A percentile compares a stretch with the other conserved stretches of the same genome.
Evolutionary conservation across 2,329 filamentous ascomycete genomes (phyloP).

Genomic region (Microsporum canis): DNA sequence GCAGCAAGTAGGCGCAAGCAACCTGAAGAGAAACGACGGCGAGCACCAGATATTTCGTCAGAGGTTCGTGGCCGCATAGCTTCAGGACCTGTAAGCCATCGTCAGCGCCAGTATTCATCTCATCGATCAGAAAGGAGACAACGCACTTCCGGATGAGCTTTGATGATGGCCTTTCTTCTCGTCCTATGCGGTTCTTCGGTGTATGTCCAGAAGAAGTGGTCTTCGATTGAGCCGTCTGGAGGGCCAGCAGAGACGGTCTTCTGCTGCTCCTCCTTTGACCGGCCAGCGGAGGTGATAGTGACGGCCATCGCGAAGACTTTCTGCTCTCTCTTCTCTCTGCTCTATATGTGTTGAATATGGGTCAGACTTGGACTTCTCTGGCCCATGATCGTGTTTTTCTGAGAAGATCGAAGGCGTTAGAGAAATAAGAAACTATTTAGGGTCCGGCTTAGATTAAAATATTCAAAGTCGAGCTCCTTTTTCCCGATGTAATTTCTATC

Average conservation of each 20-base stretch:
- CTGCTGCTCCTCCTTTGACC: neutral
- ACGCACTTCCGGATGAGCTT: conserved; percentile 83
- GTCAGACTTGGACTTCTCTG: neutral
- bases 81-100: conserved; percentile 62
- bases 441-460: too few species aligned
- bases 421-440: too few species aligned
- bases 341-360: neutral
- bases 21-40: conserved; percentile 76
- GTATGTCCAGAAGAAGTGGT: conserved; percentile 95
- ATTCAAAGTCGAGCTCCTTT: too few species aligned
- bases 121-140: conserved; percentile 2
- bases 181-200: conserved; percentile 95
- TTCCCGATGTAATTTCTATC: too few species aligned
- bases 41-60: conserved; percentile 87
- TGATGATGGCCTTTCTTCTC: conserved; percentile 85
- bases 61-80: conserved; percentile 86
- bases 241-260: conserved; percentile 14
- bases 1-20: conserved; percentile 62
- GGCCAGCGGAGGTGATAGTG: neutral
- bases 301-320: neutral
- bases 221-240: conserved; percentile 27
- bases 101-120: neutral
- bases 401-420: too few species aligned
- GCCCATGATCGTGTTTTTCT: neutral
- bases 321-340: neutral